These are phyloP conservation scores for Shiraia bambusicola DNA, from an alignment of 2,329 filamentous ascomycete species.

Conservation along the genomic window DNA sequence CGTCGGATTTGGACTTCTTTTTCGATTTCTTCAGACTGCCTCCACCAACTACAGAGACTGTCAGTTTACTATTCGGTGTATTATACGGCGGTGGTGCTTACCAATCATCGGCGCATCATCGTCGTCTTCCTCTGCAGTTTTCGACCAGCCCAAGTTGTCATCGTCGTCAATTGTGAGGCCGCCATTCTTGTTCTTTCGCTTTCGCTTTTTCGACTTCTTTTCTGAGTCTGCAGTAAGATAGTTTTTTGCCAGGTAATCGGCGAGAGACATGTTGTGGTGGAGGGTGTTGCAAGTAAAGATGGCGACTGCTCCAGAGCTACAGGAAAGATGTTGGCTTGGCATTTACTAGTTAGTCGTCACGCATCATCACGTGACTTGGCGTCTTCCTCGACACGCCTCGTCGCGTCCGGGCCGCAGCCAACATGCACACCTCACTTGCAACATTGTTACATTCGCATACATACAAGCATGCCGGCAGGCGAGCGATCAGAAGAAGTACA, in stretches of 20 bases:
- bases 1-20: constrained; percentile 55
- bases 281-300: constrained; percentile 9
- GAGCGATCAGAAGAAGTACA: constrained; percentile 69
- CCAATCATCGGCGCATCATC: constrained; percentile 54
- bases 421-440: constrained; percentile 1
- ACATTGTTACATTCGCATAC: neutral
- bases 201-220: constrained; percentile 57
- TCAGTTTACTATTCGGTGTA: constrained; percentile 10
- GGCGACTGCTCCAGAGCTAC: constrained; percentile 1
- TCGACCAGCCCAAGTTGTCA: constrained; percentile 55
- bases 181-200: constrained; percentile 46
- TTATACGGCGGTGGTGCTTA: constrained; percentile 16
- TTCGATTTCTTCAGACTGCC: constrained; percentile 54
- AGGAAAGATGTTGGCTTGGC: neutral
- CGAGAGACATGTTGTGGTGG: constrained; percentile 60
- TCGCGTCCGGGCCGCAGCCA: constrained; percentile 1
- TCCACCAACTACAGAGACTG: constrained; percentile 36
- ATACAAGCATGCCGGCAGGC: constrained; percentile 54
- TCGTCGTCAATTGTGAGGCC: constrained; percentile 55
- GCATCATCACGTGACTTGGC: constrained; percentile 30
- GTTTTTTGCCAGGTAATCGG: constrained; percentile 85
- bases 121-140: constrained; percentile 54
- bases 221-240: constrained; percentile 72
- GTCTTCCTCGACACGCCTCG: constrained; percentile 13
- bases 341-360: no score